Conservation (phyloP, 1,139 yeast genomes). For the Candida sp. region DNA sequence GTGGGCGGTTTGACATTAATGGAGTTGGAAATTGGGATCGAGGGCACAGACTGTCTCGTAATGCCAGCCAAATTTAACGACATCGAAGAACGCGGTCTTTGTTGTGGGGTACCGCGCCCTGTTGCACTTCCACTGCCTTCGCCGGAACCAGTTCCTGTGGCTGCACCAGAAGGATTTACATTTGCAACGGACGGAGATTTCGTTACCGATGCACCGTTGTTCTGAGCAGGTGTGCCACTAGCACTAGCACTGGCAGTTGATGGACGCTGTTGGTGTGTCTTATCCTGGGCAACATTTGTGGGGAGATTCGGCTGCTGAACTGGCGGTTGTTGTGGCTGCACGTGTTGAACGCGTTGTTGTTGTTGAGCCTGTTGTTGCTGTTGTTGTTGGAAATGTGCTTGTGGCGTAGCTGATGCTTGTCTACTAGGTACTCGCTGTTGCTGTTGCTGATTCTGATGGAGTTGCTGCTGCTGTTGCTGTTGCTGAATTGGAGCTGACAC, state of each 20-base stretch:
- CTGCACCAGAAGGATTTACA: constrained; percentile 9
- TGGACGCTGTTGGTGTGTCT: constrained; percentile 5
- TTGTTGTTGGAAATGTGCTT: constrained; percentile 9
- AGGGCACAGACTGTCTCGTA: constrained; percentile 70
- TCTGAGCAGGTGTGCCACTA: constrained; percentile 6
- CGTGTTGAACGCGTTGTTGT: constrained; percentile 8
- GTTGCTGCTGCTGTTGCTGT: constrained; percentile 10
- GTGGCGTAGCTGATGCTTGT: constrained; percentile 14
- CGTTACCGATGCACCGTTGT: not conserved
- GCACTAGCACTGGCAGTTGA: constrained; percentile 11
- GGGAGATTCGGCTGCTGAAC: constrained; percentile 14
- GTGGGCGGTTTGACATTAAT: constrained; percentile 68
- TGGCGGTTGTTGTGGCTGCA: constrained; percentile 6
- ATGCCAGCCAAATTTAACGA: constrained; percentile 39
- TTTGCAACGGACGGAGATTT: constrained; percentile 7
- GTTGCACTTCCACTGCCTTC: constrained; percentile 3
- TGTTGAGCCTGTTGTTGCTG: constrained; percentile 6
- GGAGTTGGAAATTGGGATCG: constrained; percentile 73
- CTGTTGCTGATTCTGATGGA: constrained; percentile 7
- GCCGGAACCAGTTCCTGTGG: constrained; percentile 7
- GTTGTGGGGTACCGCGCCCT: constrained; percentile 11
- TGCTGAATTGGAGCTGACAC: constrained; percentile 7
- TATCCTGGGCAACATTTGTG: constrained; percentile 6
- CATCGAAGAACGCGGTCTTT: constrained; percentile 12
- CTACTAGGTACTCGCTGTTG: constrained; percentile 10